A percentile compares a stretch with the other conserved stretches of the same genome.
Evolutionary conservation across 768 basidiomycete genomes (phyloP).

Genomic region (Termitomyces sp.): DNA sequence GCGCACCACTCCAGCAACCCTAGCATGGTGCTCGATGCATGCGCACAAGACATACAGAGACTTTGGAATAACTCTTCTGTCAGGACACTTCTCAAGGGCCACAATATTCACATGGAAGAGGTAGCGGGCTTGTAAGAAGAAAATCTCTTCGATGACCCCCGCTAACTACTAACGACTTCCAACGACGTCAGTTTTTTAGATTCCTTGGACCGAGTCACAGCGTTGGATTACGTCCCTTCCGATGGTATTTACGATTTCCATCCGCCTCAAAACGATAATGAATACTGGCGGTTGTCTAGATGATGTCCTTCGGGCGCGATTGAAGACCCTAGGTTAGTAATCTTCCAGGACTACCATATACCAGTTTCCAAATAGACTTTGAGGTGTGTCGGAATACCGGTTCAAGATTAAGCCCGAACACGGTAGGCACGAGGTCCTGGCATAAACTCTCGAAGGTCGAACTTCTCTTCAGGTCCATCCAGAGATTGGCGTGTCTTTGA

Average conservation of each 20-base stretch:
- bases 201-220: slow-evolving; percentile 56
- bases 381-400: slow-evolving; percentile 66
- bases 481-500: slow-evolving; percentile 45
- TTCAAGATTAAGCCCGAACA: slow-evolving; percentile 46
- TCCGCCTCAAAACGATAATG: background rate
- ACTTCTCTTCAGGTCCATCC: slow-evolving; percentile 16
- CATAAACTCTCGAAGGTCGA: background rate
- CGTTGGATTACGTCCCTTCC: slow-evolving; percentile 57
- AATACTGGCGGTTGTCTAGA: slow-evolving; percentile 31
- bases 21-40: slow-evolving; percentile 49
- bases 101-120: slow-evolving; percentile 60
- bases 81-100: slow-evolving; percentile 41
- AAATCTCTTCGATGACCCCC: background rate
- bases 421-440: slow-evolving; percentile 24
- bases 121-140: slow-evolving; percentile 65
- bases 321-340: slow-evolving; percentile 48
- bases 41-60: slow-evolving; percentile 56
- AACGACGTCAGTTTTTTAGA: slow-evolving; percentile 59
- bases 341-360: background rate
- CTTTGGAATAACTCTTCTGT: slow-evolving; percentile 61
- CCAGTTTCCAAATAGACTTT: background rate
- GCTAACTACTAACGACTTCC: background rate
- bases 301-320: slow-evolving; percentile 65
- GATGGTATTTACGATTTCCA: slow-evolving; percentile 41
- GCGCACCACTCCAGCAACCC: slow-evolving; percentile 53